Base-by-base conservation (phyloP, 805 yeast species). In the Grigorovia humatica region DNA sequence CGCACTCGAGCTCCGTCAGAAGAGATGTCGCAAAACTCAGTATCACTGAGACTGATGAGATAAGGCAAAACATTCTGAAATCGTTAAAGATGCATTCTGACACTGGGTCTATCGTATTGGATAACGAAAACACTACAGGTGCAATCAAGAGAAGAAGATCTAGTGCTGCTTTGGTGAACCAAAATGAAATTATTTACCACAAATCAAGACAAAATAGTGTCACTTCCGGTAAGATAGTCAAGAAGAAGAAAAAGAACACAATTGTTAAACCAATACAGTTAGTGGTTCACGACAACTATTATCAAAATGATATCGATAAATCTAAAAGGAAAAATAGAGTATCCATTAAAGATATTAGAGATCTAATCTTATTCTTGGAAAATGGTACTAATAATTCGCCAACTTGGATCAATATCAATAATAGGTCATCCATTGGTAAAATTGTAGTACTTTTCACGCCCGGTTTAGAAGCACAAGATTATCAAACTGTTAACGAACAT, bases 381-480 rank as follows among this genome's bases (percentile, higher is more conserved):
- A 67, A 73, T 8, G 76, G 72, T 35, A 70, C 68, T 6, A 65
- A 72, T 46, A 65, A 65, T 42, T 64, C 71, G 1, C 82, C 83
- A 1, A 63, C 65, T 12, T 80, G 81, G 80, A 57, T 77, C n/a
- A 65, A 69, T 17, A 58, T 85, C 6, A 67, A 60, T 1, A 81
- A 83, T 55, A 68, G 78, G 47, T 58, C 19, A 65, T 72, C 59
- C 3, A 69, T 86, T 2, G 63, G 72, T n/a, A 79, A 78, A 52
- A 75, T 83, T 2, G 80, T 85, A 0, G 68, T 80, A 23, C 64
- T 86, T 4, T 69, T 81, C 49, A 76, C 80, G 4, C 88, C 93
- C 0, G 96, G 95, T 0, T 63, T 89, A 12, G 69, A 73, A 13
- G 63, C 70, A 2, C 58, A 64, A 3, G 76, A 77, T 53, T 78